Evolutionary conservation across 805 yeast genomes (phyloP), one percentile per base, ranked within the genome.

Genomic region (Blastobotrys chiropterorum): DNA sequence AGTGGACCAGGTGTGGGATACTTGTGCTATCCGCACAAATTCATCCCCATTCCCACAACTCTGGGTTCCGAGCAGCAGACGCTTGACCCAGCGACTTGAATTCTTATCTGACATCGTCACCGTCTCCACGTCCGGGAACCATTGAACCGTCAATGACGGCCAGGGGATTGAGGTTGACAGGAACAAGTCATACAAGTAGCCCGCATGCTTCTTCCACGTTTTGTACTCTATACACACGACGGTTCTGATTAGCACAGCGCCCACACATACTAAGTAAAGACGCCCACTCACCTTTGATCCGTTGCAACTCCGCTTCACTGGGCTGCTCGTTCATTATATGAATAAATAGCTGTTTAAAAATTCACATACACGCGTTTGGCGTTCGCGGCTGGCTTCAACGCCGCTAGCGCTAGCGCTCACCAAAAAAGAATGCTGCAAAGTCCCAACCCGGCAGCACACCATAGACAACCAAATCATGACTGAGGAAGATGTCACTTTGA

Each of bases 101-200:
- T 2, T 46, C 67, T 70, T 8, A 64, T 58, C 3, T 61, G 46
- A 38, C 57, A 38, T n/a, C 42, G 5, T 6, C 17, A n/a, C 5
- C 42, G 14, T 39, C 22, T 58, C 62, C 17, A 75, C 64, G 56
- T 82, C 87, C 1, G 87, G 87, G 43, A 82, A 70, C 78, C 83
- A 82, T 61, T 80, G 81, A 7, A 79, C 76, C 1, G 83, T 72
- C 44, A 78, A 60, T 5, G 84, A 78, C 5, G 87, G 87, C 86
- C 86, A 82, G 17, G 79, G 69, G n/a, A 81, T 67, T 7, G 82
- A 68, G 15, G 76, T 67, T 1, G 84, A 77, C 38, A 74, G 71
- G 22, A 82, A 62, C 46, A 76, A 72, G 55, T 77, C 81, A 64
- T 82, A 82, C 21, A 82, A 64, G 34, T 73, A 70, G 4, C 79